Evolutionary conservation across 257 asterid species (phyloP).

Genomic region (Haberlea rhodopensis): DNA sequence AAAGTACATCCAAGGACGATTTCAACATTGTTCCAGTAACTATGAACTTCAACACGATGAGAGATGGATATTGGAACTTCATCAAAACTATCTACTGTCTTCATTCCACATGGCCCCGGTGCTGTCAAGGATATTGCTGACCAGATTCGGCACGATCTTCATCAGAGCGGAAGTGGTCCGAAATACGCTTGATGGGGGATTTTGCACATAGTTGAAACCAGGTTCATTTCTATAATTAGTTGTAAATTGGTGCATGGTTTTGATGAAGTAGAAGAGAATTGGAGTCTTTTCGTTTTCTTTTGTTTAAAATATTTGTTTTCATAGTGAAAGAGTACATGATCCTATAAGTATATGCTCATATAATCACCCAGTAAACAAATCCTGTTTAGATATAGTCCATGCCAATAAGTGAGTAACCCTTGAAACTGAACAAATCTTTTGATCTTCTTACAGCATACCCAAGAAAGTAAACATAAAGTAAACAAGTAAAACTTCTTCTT

Average conservation of each 20-base stretch:
- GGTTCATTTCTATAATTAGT: neutral
- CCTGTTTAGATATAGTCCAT: too few species aligned
- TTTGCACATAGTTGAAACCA: neutral
- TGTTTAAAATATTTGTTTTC: too few species aligned
- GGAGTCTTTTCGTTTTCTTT: neutral
- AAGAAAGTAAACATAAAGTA: neutral
- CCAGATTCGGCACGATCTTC: neutral
- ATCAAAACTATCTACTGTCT: neutral
- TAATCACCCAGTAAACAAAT: neutral
- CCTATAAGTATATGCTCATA: neutral
- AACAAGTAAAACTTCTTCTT: neutral
- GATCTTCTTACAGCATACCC: too few species aligned
- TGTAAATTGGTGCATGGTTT: neutral
- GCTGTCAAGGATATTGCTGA: neutral
- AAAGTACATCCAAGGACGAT: neutral
- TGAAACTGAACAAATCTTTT: too few species aligned
- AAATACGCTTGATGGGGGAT: neutral
- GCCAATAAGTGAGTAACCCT: too few species aligned
- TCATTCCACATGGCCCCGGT: neutral
- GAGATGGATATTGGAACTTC: neutral
- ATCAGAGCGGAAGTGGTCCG: neutral
- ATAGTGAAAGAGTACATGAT: neutral
- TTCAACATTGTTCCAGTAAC: neutral
- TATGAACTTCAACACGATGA: neutral
- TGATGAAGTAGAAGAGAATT: neutral